Evolutionary conservation across 1,284 basidiomycete genomes (phyloP).

Genomic region (Phellopilus nigrolimitatus): DNA sequence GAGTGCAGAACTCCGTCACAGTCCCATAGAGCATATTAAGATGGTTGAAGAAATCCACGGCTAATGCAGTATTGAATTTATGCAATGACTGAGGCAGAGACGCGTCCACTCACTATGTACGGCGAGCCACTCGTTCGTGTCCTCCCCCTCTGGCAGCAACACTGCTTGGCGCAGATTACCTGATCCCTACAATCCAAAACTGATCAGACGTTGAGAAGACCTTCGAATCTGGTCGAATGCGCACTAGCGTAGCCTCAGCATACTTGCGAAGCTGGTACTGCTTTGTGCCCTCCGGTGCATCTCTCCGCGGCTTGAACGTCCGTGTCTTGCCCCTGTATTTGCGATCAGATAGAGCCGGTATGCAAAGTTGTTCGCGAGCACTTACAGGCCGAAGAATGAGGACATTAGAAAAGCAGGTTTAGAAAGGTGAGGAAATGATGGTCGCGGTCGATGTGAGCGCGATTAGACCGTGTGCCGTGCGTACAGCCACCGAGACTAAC

Average conservation of each 20-base stretch:
- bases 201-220: constrained; percentile 13
- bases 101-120: constrained; percentile 73
- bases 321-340: constrained; percentile 73
- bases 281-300: constrained; percentile 93
- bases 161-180: constrained; percentile 90
- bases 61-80: constrained; percentile 37
- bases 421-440: not conserved
- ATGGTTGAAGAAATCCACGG: constrained; percentile 95
- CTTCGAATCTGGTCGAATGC: constrained; percentile 24
- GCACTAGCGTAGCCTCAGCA: constrained; percentile 91
- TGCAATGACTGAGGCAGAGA: not conserved
- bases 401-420: too few species aligned
- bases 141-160: constrained; percentile 90
- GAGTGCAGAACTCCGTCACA: constrained; percentile 94
- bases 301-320: constrained; percentile 96
- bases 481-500: too few species aligned
- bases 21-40: constrained; percentile 96
- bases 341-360: not conserved
- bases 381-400: constrained; percentile 81
- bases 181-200: constrained; percentile 62
- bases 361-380: too few species aligned
- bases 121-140: constrained; percentile 93
- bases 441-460: not conserved
- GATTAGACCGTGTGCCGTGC: not conserved
- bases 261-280: constrained; percentile 97